Percentiles rank a stretch among this genome's conserved stretches.
phyloP scores from a whole-genome alignment of 179 eudicot genomes.

The Nepenthes alata region DNA sequence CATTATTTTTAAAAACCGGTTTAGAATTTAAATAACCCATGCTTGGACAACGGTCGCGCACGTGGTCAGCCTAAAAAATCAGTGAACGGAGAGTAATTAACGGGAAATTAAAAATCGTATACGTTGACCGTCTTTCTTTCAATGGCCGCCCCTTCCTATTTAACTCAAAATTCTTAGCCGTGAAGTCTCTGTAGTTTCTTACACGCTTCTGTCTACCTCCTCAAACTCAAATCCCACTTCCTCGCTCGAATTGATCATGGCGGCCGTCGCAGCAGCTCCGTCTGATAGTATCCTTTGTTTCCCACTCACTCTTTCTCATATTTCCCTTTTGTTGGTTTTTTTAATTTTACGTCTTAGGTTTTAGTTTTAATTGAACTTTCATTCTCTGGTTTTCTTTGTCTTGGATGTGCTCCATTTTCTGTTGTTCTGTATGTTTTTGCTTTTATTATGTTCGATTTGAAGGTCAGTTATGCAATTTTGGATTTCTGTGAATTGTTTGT shows the following conservation, averaged over 20 bases:
- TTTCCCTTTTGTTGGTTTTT: not conserved
- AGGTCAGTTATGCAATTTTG: not conserved
- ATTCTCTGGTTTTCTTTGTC: not conserved
- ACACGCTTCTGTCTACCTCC: no score
- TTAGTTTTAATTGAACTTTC: not conserved
- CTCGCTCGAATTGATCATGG: conserved; percentile 4
- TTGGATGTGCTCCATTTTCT: not conserved
- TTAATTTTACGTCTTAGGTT: not conserved
- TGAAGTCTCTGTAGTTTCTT: no score
- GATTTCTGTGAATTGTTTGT: not conserved
- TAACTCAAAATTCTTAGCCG: no score
- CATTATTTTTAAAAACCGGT: no score
- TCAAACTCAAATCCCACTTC: not conserved
- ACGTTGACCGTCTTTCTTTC: no score
- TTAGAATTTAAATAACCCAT: no score
- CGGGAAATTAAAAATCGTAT: no score
- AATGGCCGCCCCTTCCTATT: no score
- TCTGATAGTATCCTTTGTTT: conserved; percentile 7
- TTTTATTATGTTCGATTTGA: not conserved
- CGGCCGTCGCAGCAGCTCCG: conserved; percentile 3
- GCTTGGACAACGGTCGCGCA: no score
- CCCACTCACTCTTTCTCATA: not conserved
- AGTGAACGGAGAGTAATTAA: no score
- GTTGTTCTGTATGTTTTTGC: not conserved
- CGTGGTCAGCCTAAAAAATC: no score